Base-by-base conservation (phyloP, 768 basidiomycete genomes). In the Tricholomella constricta region DNA sequence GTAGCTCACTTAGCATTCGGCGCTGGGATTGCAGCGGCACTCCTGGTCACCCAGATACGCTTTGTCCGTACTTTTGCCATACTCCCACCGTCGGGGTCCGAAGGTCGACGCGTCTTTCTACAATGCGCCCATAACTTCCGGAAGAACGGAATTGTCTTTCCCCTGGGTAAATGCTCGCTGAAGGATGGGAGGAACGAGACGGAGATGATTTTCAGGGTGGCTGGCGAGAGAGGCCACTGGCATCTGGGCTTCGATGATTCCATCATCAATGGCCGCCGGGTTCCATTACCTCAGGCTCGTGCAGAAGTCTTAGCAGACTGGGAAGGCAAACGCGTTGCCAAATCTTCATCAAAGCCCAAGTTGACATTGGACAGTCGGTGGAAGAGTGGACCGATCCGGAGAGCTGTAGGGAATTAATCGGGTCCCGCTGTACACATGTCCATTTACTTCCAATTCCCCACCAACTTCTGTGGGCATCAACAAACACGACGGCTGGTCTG, bases 161-260 rank as follows among this genome's bases (percentile, higher is more conserved):
- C 70, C 23, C 43, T 70, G 2, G 56, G 42, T 8, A 51, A 58
- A 26, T 68, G 69, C 55, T 62, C 63, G 25, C 49, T 73, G 1
- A 52, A 61, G 32, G 60, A 67, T 6, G 72, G 72, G 31, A 64
- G 72, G 50, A 67, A 70, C 32, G 51, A 61, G 17, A 65, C 67
- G 2, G 72, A 73, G 58, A 54, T 72, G 36, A 62, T 72, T 10
- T 55, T 73, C 27, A 62, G 64, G 20, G 63, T 66, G 23, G 49
- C 59, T 15, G 65, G 63, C 12, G 61, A 67, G 53, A 50, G 67
- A 34, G 71, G 69, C 11, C 69, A 72, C 55, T 73, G 72, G 72
- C 63, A 66, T 55, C 59, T 73, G 27, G 66, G 64, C 15, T 52
- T 73, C 19, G 55, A 60, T 11, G 60, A 67, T 45, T 59, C 68